Percentiles rank a stretch among this genome's conserved stretches.
phyloP scores from a whole-genome alignment of 495 filamentous ascomycete species.

The Tuber magnatum region DNA sequence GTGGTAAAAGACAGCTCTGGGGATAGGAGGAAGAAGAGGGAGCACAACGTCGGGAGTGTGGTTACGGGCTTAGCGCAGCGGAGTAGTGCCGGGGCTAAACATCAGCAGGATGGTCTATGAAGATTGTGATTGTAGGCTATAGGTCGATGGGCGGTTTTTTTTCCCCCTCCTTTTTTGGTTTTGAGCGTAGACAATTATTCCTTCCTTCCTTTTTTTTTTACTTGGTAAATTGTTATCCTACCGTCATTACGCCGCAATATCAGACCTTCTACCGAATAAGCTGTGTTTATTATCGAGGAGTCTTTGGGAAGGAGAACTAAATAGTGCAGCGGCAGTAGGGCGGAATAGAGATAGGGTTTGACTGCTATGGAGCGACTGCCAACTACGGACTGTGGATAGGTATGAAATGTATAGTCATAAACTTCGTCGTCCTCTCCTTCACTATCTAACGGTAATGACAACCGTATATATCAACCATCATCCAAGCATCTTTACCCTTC shows the following conservation, averaged over 20 bases:
- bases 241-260: neutral
- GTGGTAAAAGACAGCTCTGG: conserved; percentile 6
- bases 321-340: too few species aligned
- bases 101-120: neutral
- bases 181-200: neutral
- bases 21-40: conserved; percentile 11
- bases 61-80: neutral
- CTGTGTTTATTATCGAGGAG: neutral
- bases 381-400: too few species aligned
- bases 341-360: too few species aligned
- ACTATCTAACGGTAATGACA: too few species aligned
- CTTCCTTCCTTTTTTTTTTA: neutral
- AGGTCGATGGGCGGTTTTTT: neutral
- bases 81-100: neutral
- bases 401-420: too few species aligned
- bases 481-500: too few species aligned
- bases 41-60: neutral
- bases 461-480: too few species aligned
- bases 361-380: too few species aligned
- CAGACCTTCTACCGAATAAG: neutral
- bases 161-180: neutral
- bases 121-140: neutral
- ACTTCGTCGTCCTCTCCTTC: too few species aligned
- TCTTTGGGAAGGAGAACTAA: too few species aligned
- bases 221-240: neutral